phyloP scores from a whole-genome alignment of 805 yeast species.

The Pichia cabralensis region DNA sequence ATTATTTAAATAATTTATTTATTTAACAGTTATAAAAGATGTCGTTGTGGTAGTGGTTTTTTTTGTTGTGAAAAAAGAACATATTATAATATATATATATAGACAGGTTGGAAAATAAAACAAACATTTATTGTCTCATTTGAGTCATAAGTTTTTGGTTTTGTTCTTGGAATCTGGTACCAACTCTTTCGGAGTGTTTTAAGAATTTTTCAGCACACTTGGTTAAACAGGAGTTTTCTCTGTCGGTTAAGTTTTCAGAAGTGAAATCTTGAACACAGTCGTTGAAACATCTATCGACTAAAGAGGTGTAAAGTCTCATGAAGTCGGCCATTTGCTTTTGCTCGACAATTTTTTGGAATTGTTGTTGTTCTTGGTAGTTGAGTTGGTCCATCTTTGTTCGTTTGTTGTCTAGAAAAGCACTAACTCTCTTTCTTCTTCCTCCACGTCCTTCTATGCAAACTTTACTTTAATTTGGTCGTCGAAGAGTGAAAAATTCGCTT shows the following conservation, averaged over 20 bases:
- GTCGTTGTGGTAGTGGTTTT: no score
- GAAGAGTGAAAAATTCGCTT: no score
- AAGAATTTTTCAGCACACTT: conserved; percentile 96
- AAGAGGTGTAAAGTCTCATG: conserved; percentile 91
- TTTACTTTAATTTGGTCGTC: no score
- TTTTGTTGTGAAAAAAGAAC: no score
- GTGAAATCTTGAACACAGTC: conserved; percentile 99
- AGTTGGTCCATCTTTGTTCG: conserved; percentile 98
- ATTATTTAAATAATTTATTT: no score
- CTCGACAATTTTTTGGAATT: conserved; percentile 90
- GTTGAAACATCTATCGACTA: conserved; percentile 93
- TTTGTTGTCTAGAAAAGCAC: no score
- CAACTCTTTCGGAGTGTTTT: conserved; percentile 97
- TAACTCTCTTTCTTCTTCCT: no score
- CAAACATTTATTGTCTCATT: conserved; percentile 21
- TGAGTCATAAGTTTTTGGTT: conserved; percentile 68
- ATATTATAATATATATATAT: not conserved
- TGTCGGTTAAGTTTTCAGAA: conserved; percentile 72
- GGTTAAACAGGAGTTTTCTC: conserved; percentile 78
- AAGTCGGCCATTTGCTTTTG: conserved; percentile 98
- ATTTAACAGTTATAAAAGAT: no score
- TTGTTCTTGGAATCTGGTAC: conserved; percentile 98
- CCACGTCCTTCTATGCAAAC: no score
- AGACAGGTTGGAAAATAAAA: not conserved
- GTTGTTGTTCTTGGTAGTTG: conserved; percentile 92